Evolutionary conservation across 192 early-diverging fungal species (phyloP), one percentile per base, ranked within the genome.

Genomic region (Rhizophagus prolifer): DNA sequence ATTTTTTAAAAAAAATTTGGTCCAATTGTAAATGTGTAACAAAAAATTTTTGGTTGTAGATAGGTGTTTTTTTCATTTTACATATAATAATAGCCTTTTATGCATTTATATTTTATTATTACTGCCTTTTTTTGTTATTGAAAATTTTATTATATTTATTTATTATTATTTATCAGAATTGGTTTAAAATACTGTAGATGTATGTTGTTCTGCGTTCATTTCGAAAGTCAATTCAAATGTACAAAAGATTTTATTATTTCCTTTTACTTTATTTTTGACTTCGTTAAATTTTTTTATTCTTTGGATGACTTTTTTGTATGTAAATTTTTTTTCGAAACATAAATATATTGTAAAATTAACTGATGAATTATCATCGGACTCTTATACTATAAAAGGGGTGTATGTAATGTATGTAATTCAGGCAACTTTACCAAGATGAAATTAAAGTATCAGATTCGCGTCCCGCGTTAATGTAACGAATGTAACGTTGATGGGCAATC

Each of bases 1-100:
- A 63, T 63, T 63, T 44, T 44, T 44, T 1, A 10, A 44, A 12
- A 44, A 44, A 44, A 44, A 13, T 12, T 63, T 25, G 28, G 28
- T 63, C 21, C 23, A 63, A 63, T 63, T 63, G 61, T 63, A 63
- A 63, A 63, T 63, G 61, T 63, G 61, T 63, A 63, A 14, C 61
- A 63, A 63, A 63, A 63, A 63, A 28, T 26, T 60, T 60, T 63
- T 63, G 26, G 61, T 63, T 63, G 61, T 63, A 63, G 61, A 63
- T 63, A 63, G 50, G 14, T 54, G 14, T 21, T 50, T 54, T 54
- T 28, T 30, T 63, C 61, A 63, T 63, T 63, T 28, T 13, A 26
- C 26, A 13, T 28, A 63, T 16, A 63, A 62, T 47, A 47, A 54
- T 54, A 54, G 13, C 4, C 47, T 54, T 54, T 54, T 54, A 19